Evolutionary conservation across 2,329 filamentous ascomycete species (phyloP).

Genomic region (Diaporthe ampelina): DNA sequence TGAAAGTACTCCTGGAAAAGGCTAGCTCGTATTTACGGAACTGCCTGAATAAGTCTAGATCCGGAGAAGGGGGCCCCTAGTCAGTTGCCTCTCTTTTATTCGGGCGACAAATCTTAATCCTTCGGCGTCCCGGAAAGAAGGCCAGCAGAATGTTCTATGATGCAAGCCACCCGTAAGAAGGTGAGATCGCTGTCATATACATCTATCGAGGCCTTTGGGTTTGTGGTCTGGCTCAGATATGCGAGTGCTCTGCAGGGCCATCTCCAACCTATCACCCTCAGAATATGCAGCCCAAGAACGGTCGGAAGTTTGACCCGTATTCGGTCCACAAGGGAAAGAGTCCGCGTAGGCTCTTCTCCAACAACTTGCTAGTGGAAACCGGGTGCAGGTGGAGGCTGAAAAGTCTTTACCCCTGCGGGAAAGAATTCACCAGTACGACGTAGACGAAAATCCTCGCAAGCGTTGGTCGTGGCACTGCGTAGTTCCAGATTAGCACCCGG

Average conservation of each 20-base stretch:
- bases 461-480: not conserved
- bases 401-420: slow-evolving; percentile 31
- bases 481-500: not conserved
- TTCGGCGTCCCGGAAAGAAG: not conserved
- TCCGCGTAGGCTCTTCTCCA: not conserved
- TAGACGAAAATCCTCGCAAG: not conserved
- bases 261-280: not conserved
- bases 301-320: not conserved
- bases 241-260: not conserved
- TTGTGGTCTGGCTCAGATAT: not conserved
- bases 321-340: not conserved
- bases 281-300: not conserved
- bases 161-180: not conserved
- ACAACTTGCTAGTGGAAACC: not conserved
- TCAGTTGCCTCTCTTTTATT: slow-evolving; percentile 4
- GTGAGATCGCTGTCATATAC: not conserved
- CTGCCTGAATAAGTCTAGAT: not conserved
- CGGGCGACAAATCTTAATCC: not conserved
- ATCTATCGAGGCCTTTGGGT: not conserved
- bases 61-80: not conserved
- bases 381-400: slow-evolving; percentile 6
- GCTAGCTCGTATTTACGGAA: not conserved
- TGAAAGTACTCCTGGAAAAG: not conserved
- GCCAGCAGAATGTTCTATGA: not conserved
- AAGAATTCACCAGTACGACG: slow-evolving; percentile 17